Conservation (phyloP, 2,329 filamentous ascomycete genomes). For the Botrytis tulipae region DNA sequence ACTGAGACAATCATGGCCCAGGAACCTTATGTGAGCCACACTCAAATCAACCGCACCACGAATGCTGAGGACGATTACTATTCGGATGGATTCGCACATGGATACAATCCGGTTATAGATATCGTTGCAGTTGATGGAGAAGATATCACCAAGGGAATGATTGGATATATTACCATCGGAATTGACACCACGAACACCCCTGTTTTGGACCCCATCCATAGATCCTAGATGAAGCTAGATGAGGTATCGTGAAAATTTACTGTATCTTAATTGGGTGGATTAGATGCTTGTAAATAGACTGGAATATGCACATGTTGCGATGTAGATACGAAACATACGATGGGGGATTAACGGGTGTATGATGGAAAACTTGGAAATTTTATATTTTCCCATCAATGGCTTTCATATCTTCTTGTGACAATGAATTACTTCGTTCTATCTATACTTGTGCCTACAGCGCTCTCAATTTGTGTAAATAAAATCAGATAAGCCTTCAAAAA, state of each 20-base stretch:
- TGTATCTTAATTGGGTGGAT: not conserved
- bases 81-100: slow-evolving; percentile 21
- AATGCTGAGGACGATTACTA: slow-evolving; percentile 30
- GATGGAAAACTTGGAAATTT: not conserved
- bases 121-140: slow-evolving; percentile 40
- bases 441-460: not conserved
- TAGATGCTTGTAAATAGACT: not conserved
- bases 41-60: slow-evolving; percentile 42
- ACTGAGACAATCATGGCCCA: slow-evolving; percentile 49
- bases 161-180: slow-evolving; percentile 42
- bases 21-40: slow-evolving; percentile 49
- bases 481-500: not conserved
- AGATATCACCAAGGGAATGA: slow-evolving; percentile 40
- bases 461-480: not conserved
- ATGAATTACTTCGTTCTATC: no score
- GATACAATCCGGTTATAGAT: slow-evolving; percentile 38
- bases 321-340: not conserved
- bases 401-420: no score
- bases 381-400: not conserved
- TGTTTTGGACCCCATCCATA: not conserved
- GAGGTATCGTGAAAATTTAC: not conserved
- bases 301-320: not conserved
- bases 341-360: not conserved
- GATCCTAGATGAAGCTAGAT: not conserved
- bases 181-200: slow-evolving; percentile 24